Evolutionary conservation across 352 stramenopile species (phyloP), one percentile per base, ranked within the genome.

Genomic region (Phytophthora pseudosyringae): DNA sequence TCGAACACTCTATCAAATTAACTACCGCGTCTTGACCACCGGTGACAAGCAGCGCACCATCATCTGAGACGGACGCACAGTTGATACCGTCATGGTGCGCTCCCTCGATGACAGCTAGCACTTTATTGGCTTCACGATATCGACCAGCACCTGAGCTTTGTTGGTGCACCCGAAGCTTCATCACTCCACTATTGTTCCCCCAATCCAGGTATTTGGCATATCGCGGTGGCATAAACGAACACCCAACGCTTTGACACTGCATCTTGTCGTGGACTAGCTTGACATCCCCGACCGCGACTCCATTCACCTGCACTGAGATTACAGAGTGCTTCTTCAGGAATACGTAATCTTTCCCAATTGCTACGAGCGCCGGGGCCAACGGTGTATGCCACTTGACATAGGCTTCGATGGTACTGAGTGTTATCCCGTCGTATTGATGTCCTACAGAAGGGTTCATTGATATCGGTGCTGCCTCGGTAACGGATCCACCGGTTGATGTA

Each of bases 311-410:
- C 0, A 63, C 43, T 3, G 69, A 57, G 12, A 69, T 25, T 8
- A 54, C 26, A 0, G 73, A 61, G 7, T 75, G 58, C 21, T 92
- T 92, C 52, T 86, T 89, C 3, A 94, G 46, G 16, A 90, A 86
- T 0, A 90, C 81, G 13, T 91, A 94, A 28, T 91, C 83, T 33
- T 94, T 92, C 4, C 86, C 83, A 31, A 94, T 89, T 0, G 83
- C 78, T 4, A 94, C 73, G 0, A 94, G 64, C 11, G 86, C 70
- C 5, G 86, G 86, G 0, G 86, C 81, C 15, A 94, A 65, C 29
- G 80, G 78, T 0, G 77, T 86, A 38, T 94, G 80, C 86, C 86
- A 94, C 46, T 92, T 94, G 13, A 92, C 67, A 48, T 81, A 94
- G 8, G 80, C 54, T 48, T 94, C 86, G 11, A 94, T 83, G 21